A percentile compares a stretch with the other conserved stretches of the same genome.
Evolutionary conservation across 2,329 filamentous ascomycete species (phyloP).

Genomic region (Setomelanomma holmii): DNA sequence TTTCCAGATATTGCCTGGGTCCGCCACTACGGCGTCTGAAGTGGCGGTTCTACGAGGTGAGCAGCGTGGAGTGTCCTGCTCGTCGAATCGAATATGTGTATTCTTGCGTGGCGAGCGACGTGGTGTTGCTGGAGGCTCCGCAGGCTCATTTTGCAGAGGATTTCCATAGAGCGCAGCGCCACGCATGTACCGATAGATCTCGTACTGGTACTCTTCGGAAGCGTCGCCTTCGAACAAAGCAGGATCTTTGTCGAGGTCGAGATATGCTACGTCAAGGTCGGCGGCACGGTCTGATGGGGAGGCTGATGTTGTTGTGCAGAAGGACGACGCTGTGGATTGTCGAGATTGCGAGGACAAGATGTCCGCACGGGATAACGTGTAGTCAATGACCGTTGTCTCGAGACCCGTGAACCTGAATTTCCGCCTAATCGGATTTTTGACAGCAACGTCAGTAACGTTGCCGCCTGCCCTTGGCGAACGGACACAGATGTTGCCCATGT

Average conservation of each 20-base stretch:
- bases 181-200: conserved; percentile 63
- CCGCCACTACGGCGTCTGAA: not conserved
- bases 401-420: conserved; percentile 62
- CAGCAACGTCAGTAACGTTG: conserved; percentile 36
- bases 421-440: conserved; percentile 44
- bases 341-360: conserved; percentile 39
- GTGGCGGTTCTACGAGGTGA: conserved; percentile 6
- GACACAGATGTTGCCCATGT: conserved; percentile 72
- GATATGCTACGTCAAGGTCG: conserved; percentile 49
- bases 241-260: conserved; percentile 54
- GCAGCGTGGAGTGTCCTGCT: conserved; percentile 3
- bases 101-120: conserved; percentile 34
- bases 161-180: conserved; percentile 53
- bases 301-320: conserved; percentile 8
- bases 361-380: conserved; percentile 69
- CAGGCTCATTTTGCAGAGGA: conserved; percentile 42
- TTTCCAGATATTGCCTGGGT: conserved; percentile 52
- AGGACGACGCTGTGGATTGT: conserved; percentile 18
- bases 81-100: conserved; percentile 38
- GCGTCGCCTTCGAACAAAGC: conserved; percentile 57
- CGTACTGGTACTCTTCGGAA: conserved; percentile 61
- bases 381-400: conserved; percentile 71
- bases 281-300: conserved; percentile 3
- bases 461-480: conserved; percentile 28
- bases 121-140: conserved; percentile 13